phyloP scores from a whole-genome alignment of 2,329 filamentous ascomycete species.

The Fusarium sp. region DNA sequence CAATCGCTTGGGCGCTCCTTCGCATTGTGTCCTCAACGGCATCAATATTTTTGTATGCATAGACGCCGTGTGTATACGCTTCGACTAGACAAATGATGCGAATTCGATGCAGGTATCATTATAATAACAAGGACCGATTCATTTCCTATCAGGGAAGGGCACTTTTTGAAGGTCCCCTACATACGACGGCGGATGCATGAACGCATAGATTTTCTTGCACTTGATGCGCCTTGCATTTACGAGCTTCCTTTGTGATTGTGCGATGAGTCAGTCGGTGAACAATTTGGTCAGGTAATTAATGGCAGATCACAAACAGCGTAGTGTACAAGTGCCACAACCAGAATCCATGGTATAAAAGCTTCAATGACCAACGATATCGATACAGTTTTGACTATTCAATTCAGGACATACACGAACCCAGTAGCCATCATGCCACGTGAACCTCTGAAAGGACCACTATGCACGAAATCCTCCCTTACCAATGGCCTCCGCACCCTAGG shows the following conservation, averaged over 20 bases:
- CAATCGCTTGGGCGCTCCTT: too few relatives aligned
- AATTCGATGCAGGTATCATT: too few relatives aligned
- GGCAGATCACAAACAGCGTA: background rate
- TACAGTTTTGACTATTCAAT: background rate
- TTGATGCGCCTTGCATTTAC: background rate
- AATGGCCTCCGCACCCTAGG: background rate
- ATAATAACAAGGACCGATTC: too few relatives aligned
- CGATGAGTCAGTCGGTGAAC: background rate
- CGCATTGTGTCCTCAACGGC: too few relatives aligned
- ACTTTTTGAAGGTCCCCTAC: background rate
- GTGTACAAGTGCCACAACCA: background rate
- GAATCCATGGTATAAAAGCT: background rate
- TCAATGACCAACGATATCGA: background rate
- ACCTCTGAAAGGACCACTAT: background rate
- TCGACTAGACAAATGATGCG: too few relatives aligned
- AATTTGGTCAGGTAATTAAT: background rate
- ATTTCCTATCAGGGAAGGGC: too few relatives aligned
- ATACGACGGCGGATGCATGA: rapidly evolving
- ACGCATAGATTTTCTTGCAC: rapidly evolving
- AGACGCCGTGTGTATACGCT: too few relatives aligned
- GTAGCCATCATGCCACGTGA: background rate
- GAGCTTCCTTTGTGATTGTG: background rate
- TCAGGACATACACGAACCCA: background rate
- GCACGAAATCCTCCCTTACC: background rate
- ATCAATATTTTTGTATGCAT: too few relatives aligned